Conservation (phyloP, 768 basidiomycete genomes). For the Pholiota conissans region DNA sequence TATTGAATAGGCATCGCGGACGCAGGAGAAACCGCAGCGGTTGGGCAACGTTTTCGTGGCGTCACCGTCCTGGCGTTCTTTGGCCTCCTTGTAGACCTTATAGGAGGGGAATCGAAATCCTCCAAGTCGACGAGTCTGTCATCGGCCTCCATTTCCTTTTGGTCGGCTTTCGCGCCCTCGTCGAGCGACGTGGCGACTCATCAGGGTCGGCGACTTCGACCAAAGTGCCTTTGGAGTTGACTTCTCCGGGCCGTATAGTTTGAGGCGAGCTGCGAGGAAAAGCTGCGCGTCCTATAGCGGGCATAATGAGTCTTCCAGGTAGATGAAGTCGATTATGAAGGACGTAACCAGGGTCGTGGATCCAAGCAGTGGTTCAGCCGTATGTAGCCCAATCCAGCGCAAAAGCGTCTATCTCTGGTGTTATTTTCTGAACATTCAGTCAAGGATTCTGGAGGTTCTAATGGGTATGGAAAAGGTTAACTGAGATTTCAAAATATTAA, state of each 20-base stretch:
- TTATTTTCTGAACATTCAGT: too few species aligned
- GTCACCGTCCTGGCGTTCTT: constrained; percentile 6
- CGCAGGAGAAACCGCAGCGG: constrained; percentile 27
- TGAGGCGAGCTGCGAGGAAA: background rate
- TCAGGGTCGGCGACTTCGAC: constrained; percentile 9
- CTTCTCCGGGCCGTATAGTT: constrained; percentile 11
- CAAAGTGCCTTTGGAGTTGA: constrained; percentile 14
- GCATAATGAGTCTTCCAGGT: background rate
- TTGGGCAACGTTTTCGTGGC: background rate
- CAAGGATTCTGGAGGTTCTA: too few species aligned
- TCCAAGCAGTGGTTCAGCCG: too few species aligned
- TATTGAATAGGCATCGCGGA: constrained; percentile 23
- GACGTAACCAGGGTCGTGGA: too few species aligned
- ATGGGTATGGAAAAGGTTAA: too few species aligned
- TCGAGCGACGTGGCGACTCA: constrained; percentile 19
- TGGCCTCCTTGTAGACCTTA: background rate
- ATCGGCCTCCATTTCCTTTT: constrained; percentile 4
- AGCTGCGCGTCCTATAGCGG: constrained; percentile 1
- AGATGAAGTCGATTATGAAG: too few species aligned
- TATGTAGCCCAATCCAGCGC: too few species aligned
- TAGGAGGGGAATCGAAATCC: constrained; percentile 14
- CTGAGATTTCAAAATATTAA: too few species aligned
- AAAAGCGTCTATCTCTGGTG: too few species aligned
- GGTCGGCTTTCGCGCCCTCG: constrained; percentile 18
- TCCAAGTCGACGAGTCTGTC: constrained; percentile 17